These are phyloP conservation scores for Lichtheimia corymbifera DNA, from an alignment of 371 early-diverging fungal species.

Conservation along the genomic window DNA sequence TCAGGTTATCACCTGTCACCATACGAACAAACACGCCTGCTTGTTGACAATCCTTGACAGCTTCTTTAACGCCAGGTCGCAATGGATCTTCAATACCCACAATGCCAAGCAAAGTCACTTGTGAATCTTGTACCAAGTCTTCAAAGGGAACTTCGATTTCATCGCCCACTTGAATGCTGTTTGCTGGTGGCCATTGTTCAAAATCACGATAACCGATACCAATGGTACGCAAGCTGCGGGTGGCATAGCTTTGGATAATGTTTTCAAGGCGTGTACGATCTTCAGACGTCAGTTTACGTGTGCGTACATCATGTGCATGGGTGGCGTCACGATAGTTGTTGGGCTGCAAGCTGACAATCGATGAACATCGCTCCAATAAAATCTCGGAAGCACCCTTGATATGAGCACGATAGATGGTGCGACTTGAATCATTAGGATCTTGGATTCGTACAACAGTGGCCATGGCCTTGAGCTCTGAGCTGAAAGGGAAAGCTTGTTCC, in stretches of 20 bases:
- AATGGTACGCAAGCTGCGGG: constrained; percentile 67
- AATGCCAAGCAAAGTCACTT: constrained; percentile 54
- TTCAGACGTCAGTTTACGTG: constrained; percentile 48
- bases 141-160: constrained; percentile 38
- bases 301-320: constrained; percentile 47
- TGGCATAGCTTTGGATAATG: constrained; percentile 61
- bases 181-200: constrained; percentile 53
- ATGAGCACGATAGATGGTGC: constrained; percentile 61
- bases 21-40: constrained; percentile 83
- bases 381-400: constrained; percentile 92
- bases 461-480: constrained; percentile 88
- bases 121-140: constrained; percentile 43
- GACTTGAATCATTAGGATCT: constrained; percentile 21
- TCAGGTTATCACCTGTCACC: constrained; percentile 80
- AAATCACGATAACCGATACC: constrained; percentile 74
- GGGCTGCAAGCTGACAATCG: constrained; percentile 35
- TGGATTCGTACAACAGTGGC: constrained; percentile 67
- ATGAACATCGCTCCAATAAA: constrained; percentile 51
- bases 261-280: constrained; percentile 47
- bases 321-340: constrained; percentile 19
- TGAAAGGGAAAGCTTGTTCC: constrained; percentile 78
- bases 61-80: constrained; percentile 67
- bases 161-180: constrained; percentile 15
- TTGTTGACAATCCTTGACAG: constrained; percentile 60
- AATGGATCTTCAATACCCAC: constrained; percentile 80